These are phyloP conservation scores for Lentinula novae-zelandiae DNA, from an alignment of 1,284 basidiomycete species.

Conservation along the genomic window DNA sequence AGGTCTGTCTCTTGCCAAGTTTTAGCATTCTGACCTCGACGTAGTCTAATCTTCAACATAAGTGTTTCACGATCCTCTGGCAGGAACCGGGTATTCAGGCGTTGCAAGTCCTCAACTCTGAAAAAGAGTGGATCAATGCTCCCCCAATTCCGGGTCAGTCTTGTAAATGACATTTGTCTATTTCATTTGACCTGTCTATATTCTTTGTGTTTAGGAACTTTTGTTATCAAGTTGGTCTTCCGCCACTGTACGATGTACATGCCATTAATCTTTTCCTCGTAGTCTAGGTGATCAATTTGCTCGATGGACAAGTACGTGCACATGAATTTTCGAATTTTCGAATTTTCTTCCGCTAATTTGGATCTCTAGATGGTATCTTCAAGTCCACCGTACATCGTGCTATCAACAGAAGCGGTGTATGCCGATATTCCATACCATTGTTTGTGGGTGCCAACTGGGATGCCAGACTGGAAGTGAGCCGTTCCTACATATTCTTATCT, in stretches of 20 bases:
- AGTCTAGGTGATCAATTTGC: slow-evolving; percentile 77
- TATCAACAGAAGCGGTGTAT: slow-evolving; percentile 57
- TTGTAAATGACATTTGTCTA: neutral
- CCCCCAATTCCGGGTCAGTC: slow-evolving; percentile 47
- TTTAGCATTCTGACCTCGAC: neutral
- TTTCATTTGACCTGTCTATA: slow-evolving; percentile 23
- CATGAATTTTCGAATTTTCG: neutral
- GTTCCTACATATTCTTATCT: neutral
- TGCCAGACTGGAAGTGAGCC: slow-evolving; percentile 51
- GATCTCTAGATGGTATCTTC: slow-evolving; percentile 63
- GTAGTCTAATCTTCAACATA: neutral
- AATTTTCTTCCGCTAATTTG: neutral
- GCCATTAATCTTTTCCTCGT: neutral
- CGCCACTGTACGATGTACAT: neutral
- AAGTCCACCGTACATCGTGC: slow-evolving; percentile 76
- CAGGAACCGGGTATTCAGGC: slow-evolving; percentile 61
- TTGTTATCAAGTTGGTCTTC: slow-evolving; percentile 64
- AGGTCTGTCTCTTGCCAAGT: slow-evolving; percentile 33
- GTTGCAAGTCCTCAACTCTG: slow-evolving; percentile 67
- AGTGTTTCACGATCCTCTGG: slow-evolving; percentile 76
- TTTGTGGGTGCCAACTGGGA: slow-evolving; percentile 69
- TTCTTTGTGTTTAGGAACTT: slow-evolving; percentile 8
- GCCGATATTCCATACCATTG: slow-evolving; percentile 67
- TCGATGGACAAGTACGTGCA: slow-evolving; percentile 67
- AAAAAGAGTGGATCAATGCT: slow-evolving; percentile 63